Evolutionary conservation across 495 filamentous ascomycete genomes (phyloP).

Genomic region (Podospora appendiculata): DNA sequence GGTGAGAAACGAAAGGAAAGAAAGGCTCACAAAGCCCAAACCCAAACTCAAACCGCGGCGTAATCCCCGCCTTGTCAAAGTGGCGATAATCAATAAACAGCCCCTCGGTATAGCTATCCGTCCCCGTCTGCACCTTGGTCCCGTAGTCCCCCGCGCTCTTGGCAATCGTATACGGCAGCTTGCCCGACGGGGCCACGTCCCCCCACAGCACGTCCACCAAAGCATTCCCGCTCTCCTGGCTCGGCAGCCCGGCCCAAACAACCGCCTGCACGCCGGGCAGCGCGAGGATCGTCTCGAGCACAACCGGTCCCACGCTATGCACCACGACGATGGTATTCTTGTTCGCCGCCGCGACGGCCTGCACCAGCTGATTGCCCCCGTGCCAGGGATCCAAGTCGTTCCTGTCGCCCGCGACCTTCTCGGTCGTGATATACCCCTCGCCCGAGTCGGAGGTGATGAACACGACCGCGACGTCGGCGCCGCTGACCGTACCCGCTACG

Average conservation of each 20-base stretch:
- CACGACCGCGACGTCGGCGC: conserved; percentile 54
- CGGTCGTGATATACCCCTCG: conserved; percentile 59
- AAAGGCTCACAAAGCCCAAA: conserved; percentile 50
- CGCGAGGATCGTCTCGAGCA: conserved; percentile 76
- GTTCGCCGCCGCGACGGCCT: conserved; percentile 50
- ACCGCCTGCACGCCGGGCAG: conserved; percentile 71
- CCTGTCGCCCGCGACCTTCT: conserved; percentile 51
- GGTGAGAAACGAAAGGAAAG: too few species aligned
- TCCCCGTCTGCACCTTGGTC: conserved; percentile 45
- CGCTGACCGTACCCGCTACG: conserved; percentile 40
- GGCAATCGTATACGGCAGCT: conserved; percentile 85
- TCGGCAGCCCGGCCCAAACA: conserved; percentile 81
- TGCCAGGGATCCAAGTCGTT: conserved; percentile 66
- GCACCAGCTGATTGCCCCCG: conserved; percentile 65
- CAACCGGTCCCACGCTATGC: conserved; percentile 85
- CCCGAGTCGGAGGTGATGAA: conserved; percentile 61
- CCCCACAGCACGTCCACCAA: conserved; percentile 82
- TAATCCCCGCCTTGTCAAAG: conserved; percentile 60
- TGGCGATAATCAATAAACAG: conserved; percentile 81
- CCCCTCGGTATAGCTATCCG: conserved; percentile 64
- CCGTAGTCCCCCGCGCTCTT: conserved; percentile 76
- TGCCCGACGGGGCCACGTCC: conserved; percentile 72
- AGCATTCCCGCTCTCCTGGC: conserved; percentile 85
- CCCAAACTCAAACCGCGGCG: conserved; percentile 56
- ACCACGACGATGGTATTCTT: conserved; percentile 78